phyloP scores from a whole-genome alignment of 345 rosid species.

The Citrus maxima region DNA sequence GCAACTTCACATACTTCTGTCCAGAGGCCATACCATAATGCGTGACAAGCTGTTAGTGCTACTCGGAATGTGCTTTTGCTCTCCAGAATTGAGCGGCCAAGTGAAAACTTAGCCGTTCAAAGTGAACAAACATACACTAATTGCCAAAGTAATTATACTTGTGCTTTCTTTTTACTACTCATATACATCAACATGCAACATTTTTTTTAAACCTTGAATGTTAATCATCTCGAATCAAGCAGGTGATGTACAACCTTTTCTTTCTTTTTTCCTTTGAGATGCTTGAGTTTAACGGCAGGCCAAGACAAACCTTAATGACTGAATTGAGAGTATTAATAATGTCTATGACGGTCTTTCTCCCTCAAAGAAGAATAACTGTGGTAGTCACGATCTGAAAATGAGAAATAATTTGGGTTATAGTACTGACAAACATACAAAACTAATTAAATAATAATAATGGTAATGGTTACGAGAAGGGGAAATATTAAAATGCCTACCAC shows the following conservation, averaged over 20 bases:
- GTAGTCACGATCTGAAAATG: constrained; percentile 52
- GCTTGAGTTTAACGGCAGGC: not conserved
- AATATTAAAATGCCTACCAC: constrained; percentile 33
- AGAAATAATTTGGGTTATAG: not conserved
- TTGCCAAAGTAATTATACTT: not conserved
- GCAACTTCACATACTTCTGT: not conserved
- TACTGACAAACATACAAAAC: not conserved
- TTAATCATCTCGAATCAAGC: not conserved
- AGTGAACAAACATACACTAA: not conserved
- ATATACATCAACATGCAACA: not conserved
- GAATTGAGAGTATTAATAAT: constrained; percentile 30
- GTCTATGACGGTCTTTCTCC: constrained; percentile 65
- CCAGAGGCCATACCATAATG: not conserved
- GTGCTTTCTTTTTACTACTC: not conserved
- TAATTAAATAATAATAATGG: not conserved
- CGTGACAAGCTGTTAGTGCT: not conserved
- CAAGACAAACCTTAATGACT: not conserved
- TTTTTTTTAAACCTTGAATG: too few species aligned
- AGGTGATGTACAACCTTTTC: not conserved
- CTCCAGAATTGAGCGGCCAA: not conserved
- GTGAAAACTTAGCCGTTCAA: not conserved
- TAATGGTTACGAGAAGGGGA: not conserved
- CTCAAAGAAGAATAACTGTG: constrained; percentile 53
- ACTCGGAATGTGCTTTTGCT: not conserved
- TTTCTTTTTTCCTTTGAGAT: not conserved